Conservation (phyloP, 148 eudicot genomes). For the Gaultheria prostrata region DNA sequence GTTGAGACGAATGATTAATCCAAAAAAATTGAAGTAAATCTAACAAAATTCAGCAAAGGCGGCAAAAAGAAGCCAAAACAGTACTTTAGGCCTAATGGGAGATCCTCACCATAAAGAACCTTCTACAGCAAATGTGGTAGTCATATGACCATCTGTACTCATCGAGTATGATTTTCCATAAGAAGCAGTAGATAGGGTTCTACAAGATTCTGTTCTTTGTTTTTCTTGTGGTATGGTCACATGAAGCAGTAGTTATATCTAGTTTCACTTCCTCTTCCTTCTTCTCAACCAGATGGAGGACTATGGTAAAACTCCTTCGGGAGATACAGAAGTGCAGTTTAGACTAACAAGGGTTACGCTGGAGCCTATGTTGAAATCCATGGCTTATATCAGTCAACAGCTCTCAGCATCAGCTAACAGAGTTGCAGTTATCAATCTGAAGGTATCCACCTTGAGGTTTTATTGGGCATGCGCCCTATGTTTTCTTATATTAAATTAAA, state of each 20-base stretch:
- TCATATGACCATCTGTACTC: not conserved
- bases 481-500: not conserved
- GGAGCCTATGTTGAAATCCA: conserved; percentile 44
- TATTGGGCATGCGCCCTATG: not conserved
- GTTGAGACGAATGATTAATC: not conserved
- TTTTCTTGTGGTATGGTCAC: not conserved
- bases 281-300: conserved; percentile 27
- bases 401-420: conserved; percentile 29
- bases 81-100: not conserved
- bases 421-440: conserved; percentile 37
- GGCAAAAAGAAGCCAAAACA: not conserved
- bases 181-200: not conserved
- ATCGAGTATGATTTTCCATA: not conserved
- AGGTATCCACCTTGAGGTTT: conserved; percentile 29
- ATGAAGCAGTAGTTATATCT: not conserved
- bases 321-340: conserved; percentile 32
- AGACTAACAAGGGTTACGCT: conserved; percentile 30
- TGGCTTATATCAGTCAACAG: conserved; percentile 34
- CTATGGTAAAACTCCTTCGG: conserved; percentile 30
- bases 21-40: not conserved
- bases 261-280: conserved; percentile 3
- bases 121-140: not conserved
- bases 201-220: not conserved
- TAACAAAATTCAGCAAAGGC: not conserved
- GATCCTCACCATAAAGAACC: not conserved